These are phyloP conservation scores for Phyllosticta citrichinensis DNA, from an alignment of 2,329 filamentous ascomycete species.

Conservation along the genomic window DNA sequence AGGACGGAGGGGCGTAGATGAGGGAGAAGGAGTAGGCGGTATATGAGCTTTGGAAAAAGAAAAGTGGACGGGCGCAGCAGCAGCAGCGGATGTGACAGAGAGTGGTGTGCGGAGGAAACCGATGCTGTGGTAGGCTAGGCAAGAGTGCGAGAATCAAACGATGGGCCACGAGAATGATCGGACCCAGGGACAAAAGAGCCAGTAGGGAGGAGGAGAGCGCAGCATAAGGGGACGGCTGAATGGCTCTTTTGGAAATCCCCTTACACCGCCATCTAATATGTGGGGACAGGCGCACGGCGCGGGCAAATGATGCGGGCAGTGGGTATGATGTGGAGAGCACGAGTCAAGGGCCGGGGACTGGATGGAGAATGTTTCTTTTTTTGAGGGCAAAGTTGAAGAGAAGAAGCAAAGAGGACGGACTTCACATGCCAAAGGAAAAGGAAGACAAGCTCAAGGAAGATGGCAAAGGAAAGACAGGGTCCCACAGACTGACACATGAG, in stretches of 20 bases:
- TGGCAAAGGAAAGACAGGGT: background rate
- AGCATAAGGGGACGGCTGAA: background rate
- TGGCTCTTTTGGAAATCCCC: background rate
- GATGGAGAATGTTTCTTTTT: background rate
- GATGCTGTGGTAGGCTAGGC: background rate
- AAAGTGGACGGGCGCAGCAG: background rate
- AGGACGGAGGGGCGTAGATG: background rate
- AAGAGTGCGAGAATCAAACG: background rate
- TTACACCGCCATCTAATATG: slow-evolving; percentile 7
- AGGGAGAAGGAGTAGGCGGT: background rate
- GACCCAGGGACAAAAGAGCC: background rate
- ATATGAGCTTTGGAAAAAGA: slow-evolving; percentile 6
- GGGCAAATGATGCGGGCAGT: slow-evolving; percentile 3
- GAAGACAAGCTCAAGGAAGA: background rate
- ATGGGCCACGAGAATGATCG: slow-evolving; percentile 2
- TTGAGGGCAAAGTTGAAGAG: background rate
- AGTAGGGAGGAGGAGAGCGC: background rate
- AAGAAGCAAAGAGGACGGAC: background rate
- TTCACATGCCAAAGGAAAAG: background rate
- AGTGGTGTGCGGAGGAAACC: background rate
- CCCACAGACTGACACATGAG: background rate
- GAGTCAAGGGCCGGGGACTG: background rate
- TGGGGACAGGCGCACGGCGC: slow-evolving; percentile 5
- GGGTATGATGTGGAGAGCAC: background rate
- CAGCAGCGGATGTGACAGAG: slow-evolving; percentile 1